Base-by-base conservation (phyloP, 495 filamentous ascomycete genomes). In the Bryoglossum gracile region DNA sequence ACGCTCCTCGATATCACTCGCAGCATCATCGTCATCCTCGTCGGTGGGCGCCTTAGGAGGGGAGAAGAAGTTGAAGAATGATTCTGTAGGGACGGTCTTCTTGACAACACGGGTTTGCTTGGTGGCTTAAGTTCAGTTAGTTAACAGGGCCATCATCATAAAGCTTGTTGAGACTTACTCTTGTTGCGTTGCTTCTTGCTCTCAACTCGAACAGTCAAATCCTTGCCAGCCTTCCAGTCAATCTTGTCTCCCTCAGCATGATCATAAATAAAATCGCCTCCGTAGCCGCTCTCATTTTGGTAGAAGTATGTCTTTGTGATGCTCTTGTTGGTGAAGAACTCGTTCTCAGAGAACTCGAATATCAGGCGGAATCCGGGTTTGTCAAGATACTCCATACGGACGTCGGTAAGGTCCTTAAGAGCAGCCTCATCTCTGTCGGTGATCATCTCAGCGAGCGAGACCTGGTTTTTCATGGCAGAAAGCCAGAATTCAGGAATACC, bases 21-120 rank as follows among this genome's bases (percentile, higher is more conserved):
- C 77, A 46, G 84, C 80, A 52, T 94, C 89, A 44, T 89, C 84
- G 37, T 82, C 82, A 19, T 86, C 81, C 19, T 82, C 81, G 23
- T 83, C 81, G 32, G 70, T 74, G 3, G 90, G 94, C 42, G 88
- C 83, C 68, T 87, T 87, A 2, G 94, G 94, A 4, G 92, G 94
- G 26, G 86, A 85, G 75, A 99, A 98, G 81, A 99, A 99, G 77
- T 96, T 97, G 81, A 99, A 99, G 77, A 99, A 99, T 8, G 91
- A 96, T 65, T 95, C 92, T 30, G 89, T 95, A 2, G 94, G 94
- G 33, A 97, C 91, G 13, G 89, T 95, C 74, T 95, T 95, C 82
- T 96, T 97, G 54, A 99, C 88, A 56, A 99, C 82, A 51, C 94
- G 88, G 50, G 92, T 97, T 67, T 99, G 94, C 77, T 97, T 97